Evolutionary conservation across 192 early-diverging fungal genomes (phyloP).

Genomic region (Coemansia sp.): DNA sequence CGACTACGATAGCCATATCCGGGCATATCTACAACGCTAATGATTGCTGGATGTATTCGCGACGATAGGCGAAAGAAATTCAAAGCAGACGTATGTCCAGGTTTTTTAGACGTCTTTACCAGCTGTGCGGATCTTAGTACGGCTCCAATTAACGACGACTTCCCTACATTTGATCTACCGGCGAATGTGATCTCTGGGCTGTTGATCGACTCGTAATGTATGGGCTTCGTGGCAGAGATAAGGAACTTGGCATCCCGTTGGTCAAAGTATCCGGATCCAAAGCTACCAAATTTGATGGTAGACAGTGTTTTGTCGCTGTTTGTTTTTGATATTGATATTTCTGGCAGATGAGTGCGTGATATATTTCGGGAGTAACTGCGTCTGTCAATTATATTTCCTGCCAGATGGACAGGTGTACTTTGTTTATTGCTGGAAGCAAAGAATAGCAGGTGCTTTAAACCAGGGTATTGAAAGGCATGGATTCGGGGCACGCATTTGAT

Average conservation of each 20-base stretch:
- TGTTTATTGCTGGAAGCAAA: no score
- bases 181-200: slow-evolving; percentile 52
- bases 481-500: no score
- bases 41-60: slow-evolving; percentile 9
- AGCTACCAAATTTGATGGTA: not conserved
- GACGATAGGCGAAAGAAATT: slow-evolving; percentile 48
- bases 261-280: slow-evolving; percentile 22
- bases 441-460: no score
- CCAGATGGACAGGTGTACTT: not conserved
- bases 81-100: slow-evolving; percentile 47
- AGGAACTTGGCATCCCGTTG: slow-evolving; percentile 47
- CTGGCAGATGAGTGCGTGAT: slow-evolving; percentile 6
- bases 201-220: slow-evolving; percentile 24
- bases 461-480: no score
- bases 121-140: slow-evolving; percentile 35
- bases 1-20: slow-evolving; percentile 58
- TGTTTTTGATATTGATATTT: not conserved
- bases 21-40: slow-evolving; percentile 58
- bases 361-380: slow-evolving; percentile 4
- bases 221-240: slow-evolving; percentile 30
- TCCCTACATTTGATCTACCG: slow-evolving; percentile 56
- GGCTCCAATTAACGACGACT: slow-evolving; percentile 52
- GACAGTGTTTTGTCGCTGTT: not conserved
- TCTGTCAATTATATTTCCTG: not conserved
- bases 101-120: slow-evolving; percentile 53